Base-by-base conservation (phyloP, 1,284 basidiomycete genomes). In the Mycena sp. region DNA sequence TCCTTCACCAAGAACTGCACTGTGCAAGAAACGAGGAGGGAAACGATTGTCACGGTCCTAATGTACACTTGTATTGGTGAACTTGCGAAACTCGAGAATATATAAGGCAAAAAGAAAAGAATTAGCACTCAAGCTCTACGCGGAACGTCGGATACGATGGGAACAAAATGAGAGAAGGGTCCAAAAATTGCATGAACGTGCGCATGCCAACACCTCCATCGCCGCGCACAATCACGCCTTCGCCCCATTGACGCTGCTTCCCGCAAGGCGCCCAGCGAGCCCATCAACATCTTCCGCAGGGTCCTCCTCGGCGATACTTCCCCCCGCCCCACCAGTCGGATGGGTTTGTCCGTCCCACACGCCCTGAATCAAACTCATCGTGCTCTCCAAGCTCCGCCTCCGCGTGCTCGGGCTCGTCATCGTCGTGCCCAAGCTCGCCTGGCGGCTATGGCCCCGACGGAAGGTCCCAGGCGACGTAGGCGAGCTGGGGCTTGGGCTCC, bases 391-490 rank as follows among this genome's bases (percentile, higher is more conserved):
- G 74, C 94, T 96, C 72, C 96, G 85, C 75, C 97, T 83, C 69
- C 98, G 85, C 61, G 92, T 99, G 73, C 93, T 96, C 10, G 98
- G 97, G 73, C 92, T 94, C 44, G 96, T 98, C 87, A 93, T 93
- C 68, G 97, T 99, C 63, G 98, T 99, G 4, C 98, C 98, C 63
- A 99, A 79, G 74, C 94, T 96, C 59, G 93, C 90, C 68, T 96
- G 92, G 21, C 97, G 86, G 0, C 85, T 87, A 74, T 99, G 96
- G 1, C 94, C 93, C 25, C 92, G 87, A 61, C 87, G 85, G 83
- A 90, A 91, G 4, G 84, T 78, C 29, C 77, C 76, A 16, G 62
- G 65, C 17, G 79, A 71, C 44, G 73, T 71, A 2, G 78, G 70
- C 14, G 79, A 76, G 16, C 73, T 73, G 17, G 85, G 80, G 7